Evolutionary conservation across 2,329 filamentous ascomycete species (phyloP), one percentile per base, ranked within the genome.

Genomic region (Dothideomycetidae sp.): DNA sequence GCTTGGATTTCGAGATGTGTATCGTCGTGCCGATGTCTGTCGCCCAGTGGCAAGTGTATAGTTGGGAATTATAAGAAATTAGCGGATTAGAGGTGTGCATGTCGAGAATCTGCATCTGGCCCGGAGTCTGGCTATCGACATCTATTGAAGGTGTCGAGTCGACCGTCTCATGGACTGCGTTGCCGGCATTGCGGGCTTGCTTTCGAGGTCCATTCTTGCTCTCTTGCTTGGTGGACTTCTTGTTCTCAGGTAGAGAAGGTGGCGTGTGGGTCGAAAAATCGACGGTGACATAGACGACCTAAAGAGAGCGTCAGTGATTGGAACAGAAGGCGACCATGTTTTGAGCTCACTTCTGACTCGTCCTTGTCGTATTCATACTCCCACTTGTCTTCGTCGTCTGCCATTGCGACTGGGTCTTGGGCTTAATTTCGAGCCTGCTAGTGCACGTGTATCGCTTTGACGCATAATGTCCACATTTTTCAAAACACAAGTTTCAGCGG

Each of bases 11-110:
- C 14, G 69, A 11, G 58, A 59, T 1, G 67, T 68, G 51, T 49
- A 94, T 78, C 29, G 93, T 71, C 0, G 85, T 93, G 23, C 88
- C 88, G 30, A 93, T 72, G 42, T 84, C 79, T 43, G 81, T 75
- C 9, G 74, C 71, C 88, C 88, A 96, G 31, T 73, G 63, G 46
- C 84, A 88, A 45, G 74, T 75, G 53, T 86, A 90, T 14, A 92
- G 63, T 44, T 78, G 73, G 18, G 80, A 81, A 41, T 78, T 71
- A 58, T 92, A 92, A 14, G 80, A 79, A 42, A 93, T 68, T 17
- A 93, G 63, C 0, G 88, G 88, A 33, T 81, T 78, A 2, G 61
- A 51, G 1, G 78, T 78, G 56, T 93, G 80, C 3, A 94, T 67
- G 17, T 83, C 84, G n/a, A 90, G 65, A 35, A 94, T 77, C 52